Evolutionary conservation across 768 basidiomycete genomes (phyloP).

Genomic region (Hebeloma cylindrosporum): DNA sequence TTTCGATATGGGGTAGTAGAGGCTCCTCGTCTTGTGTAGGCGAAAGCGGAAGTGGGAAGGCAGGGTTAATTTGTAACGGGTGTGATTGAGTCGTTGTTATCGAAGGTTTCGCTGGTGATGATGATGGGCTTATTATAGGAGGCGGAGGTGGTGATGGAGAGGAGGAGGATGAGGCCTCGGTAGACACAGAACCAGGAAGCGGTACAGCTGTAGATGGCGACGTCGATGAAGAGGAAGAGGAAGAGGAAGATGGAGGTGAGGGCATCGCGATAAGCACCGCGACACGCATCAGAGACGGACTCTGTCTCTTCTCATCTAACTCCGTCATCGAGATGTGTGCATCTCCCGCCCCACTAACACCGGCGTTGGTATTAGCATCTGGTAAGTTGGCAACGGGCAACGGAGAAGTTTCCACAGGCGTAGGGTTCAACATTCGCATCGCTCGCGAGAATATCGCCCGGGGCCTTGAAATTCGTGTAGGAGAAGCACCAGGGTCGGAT

Average conservation of each 20-base stretch:
- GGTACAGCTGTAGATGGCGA: background rate
- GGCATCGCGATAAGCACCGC: conserved; percentile 39
- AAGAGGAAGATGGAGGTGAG: conserved; percentile 18
- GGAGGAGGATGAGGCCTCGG: too few species aligned
- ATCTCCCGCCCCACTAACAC: background rate
- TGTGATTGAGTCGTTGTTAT: too few species aligned
- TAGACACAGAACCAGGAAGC: too few species aligned
- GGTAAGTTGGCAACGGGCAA: conserved; percentile 13
- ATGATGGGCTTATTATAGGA: too few species aligned
- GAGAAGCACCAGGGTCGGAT: background rate
- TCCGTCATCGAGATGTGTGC: conserved; percentile 10
- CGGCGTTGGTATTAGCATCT: conserved; percentile 11
- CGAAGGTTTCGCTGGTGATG: too few species aligned
- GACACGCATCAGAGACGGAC: conserved; percentile 23
- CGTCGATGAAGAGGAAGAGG: conserved; percentile 3
- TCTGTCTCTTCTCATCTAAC: conserved; percentile 3
- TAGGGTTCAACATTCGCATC: conserved; percentile 18
- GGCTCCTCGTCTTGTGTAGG: conserved; percentile 14
- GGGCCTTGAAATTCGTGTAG: conserved; percentile 2
- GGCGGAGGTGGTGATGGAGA: too few species aligned
- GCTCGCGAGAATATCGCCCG: conserved; percentile 17
- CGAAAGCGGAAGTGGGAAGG: background rate
- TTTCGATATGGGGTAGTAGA: conserved; percentile 32
- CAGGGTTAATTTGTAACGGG: too few species aligned
- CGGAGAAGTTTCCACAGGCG: conserved; percentile 19